phyloP scores from a whole-genome alignment of 2,329 filamentous ascomycete genomes.

The Chrysoporthe cubensis region DNA sequence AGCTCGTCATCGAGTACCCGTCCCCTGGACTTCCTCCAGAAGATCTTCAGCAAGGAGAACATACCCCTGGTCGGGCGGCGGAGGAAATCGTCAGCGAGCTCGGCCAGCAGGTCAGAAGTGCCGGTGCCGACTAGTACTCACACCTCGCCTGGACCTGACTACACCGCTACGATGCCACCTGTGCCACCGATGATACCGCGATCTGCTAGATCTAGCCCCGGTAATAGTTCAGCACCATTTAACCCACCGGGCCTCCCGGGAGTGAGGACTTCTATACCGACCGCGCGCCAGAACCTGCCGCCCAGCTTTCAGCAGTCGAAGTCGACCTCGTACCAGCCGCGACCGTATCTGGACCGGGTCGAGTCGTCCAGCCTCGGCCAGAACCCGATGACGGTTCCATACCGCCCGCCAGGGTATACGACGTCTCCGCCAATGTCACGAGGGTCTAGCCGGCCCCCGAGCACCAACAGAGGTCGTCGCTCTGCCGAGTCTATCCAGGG shows the following conservation, averaged over 20 bases:
- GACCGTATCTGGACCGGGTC: constrained; percentile 27
- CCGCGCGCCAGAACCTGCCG: constrained; percentile 15
- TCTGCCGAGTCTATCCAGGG: constrained; percentile 29
- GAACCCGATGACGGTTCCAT: constrained; percentile 34
- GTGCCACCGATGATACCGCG: constrained; percentile 29
- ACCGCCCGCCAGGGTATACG: constrained; percentile 28
- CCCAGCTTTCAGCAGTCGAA: constrained; percentile 35
- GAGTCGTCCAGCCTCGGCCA: constrained; percentile 32
- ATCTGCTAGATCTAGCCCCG: constrained; percentile 40
- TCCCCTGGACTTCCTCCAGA: constrained; percentile 15
- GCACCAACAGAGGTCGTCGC: constrained; percentile 30
- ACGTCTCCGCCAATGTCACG: constrained; percentile 55
- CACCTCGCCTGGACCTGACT: constrained; percentile 20
- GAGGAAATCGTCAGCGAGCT: constrained; percentile 17
- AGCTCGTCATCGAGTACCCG: constrained; percentile 8
- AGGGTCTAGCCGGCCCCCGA: constrained; percentile 47
- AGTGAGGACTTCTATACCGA: constrained; percentile 21
- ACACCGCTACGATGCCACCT: constrained; percentile 15
- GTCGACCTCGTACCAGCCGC: constrained; percentile 32
- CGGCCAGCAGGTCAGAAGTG: constrained; percentile 13
- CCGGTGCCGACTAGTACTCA: constrained; percentile 17
- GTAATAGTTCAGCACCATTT: constrained; percentile 34
- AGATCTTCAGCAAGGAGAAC: constrained; percentile 32
- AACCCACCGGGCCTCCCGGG: constrained; percentile 33
- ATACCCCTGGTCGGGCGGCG: constrained; percentile 24